phyloP scores from a whole-genome alignment of 129 eudicot genomes.

The carrot (Daucus carota) region DH1_v3.0 NC_030386.2:20071501-20072000 shows the following conservation, averaged over 20 bases:
- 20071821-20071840: too few relatives aligned
- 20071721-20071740: background rate
- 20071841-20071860: slow-evolving; percentile 31
- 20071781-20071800: background rate
- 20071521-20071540: too few relatives aligned
- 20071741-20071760: slow-evolving; percentile 22
- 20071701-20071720: background rate
- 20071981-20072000: slow-evolving; percentile 41
- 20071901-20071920: slow-evolving; percentile 66
- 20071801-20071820: background rate
- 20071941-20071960: slow-evolving; percentile 94
- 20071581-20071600: background rate
- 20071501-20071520: too few relatives aligned
- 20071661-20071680: background rate
- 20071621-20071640: background rate
- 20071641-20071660: background rate
- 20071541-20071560: too few relatives aligned
- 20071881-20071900: slow-evolving; percentile 65
- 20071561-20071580: too few relatives aligned
- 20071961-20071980: slow-evolving; percentile 68
- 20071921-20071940: slow-evolving; percentile 61
- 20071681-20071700: background rate
- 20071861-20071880: slow-evolving; percentile 88
- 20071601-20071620: background rate
- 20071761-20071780: slow-evolving; percentile 55